Evolutionary conservation across 768 basidiomycete species (phyloP), one percentile per base, ranked within the genome.

Genomic region (Naematelia aurantialba): DNA sequence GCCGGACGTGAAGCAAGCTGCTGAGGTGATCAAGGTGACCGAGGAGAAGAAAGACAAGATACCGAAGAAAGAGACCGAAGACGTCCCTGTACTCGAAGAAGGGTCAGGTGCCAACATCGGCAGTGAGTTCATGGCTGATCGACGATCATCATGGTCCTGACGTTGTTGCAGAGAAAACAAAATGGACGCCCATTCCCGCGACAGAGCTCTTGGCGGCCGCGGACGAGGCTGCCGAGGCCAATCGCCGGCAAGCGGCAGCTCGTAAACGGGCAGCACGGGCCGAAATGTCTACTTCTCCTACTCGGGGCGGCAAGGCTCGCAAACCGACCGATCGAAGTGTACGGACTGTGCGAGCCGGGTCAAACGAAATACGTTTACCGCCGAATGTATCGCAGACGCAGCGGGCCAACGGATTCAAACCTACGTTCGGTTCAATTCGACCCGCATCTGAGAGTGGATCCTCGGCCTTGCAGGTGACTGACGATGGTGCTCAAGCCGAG

Each of bases 151-250:
- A 21, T 42, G n/a, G n/a, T n/a, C n/a, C 53, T 62, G 31, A 59
- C 48, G 24, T 13, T 27, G n/a, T 31, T 30, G 46, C 52, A 76
- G 83, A 83, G 73, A 85, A 84, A 76, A 75, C 81, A 4, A 85
- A 85, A 76, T 85, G 85, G 85, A 80, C 82, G 0, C 79, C 80
- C n/a, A 83, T 85, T 45, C 83, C 84, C 1, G 77, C 82, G 0
- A 76, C 80, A 53, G 84, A 85, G 64, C 78, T 85, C 14, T 82
- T 82, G 65, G 83, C 82, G 4, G 80, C 83, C 14, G 80, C 81
- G 11, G 83, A 84, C 48, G 64, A 69, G 58, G 71, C 65, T 25
- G 70, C 67, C 17, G 69, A 68, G 31, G 39, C 54, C 13, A 58
- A 60, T 13, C 62, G 63, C 13, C 46, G 56, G 13, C 62, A 61